These are phyloP conservation scores for Calonectria leucothoes DNA, from an alignment of 2,329 filamentous ascomycete species.

Conservation along the genomic window DNA sequence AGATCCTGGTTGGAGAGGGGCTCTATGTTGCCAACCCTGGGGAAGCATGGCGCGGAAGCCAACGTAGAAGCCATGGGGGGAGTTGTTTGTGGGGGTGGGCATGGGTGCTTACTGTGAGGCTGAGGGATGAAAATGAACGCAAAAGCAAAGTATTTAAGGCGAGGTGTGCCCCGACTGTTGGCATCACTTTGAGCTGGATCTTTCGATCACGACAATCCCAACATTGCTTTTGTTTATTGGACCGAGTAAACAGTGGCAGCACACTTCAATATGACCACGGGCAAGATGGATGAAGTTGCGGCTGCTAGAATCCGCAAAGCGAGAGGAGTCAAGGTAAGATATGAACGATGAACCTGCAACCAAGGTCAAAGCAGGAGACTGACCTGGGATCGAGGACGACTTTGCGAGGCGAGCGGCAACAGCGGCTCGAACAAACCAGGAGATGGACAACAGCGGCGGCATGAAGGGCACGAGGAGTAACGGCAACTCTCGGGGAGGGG, in stretches of 20 bases:
- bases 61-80: not conserved
- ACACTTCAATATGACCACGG: constrained; percentile 19
- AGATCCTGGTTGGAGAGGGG: constrained; percentile 7
- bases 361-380: not conserved
- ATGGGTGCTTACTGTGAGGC: constrained; percentile 19
- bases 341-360: not conserved
- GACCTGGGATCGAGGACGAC: constrained; percentile 43
- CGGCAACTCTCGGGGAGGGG: constrained; percentile 1
- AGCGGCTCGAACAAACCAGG: constrained; percentile 49
- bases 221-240: not conserved
- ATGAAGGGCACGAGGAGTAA: constrained; percentile 1
- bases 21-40: constrained; percentile 1
- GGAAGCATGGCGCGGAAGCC: not conserved
- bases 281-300: constrained; percentile 56
- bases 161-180: not conserved
- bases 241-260: not conserved
- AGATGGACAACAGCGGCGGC: constrained; percentile 12
- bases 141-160: constrained; percentile 1
- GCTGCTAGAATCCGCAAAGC: constrained; percentile 56
- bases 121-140: constrained; percentile 14
- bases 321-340: constrained; percentile 52
- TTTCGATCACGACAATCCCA: not conserved
- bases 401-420: constrained; percentile 50
- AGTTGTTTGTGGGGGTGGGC: constrained; percentile 8
- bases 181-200: not conserved